Percentiles rank a stretch among this genome's conserved stretches.
Evolutionary conservation across 345 rosid genomes (phyloP).

Genomic region (Geranium brycei): DNA sequence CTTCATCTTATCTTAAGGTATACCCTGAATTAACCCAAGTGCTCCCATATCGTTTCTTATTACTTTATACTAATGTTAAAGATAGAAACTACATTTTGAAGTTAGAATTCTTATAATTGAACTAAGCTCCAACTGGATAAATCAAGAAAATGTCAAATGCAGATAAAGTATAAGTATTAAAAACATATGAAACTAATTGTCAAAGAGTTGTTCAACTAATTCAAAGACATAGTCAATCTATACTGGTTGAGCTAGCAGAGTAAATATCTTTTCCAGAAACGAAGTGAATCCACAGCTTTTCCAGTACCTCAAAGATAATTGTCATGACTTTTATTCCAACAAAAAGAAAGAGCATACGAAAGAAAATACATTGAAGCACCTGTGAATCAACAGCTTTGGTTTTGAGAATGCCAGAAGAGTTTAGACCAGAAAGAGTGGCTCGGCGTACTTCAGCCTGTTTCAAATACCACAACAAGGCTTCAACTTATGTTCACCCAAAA

Average conservation of each 20-base stretch:
- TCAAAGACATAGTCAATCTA: not conserved
- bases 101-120: not conserved
- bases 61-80: no score
- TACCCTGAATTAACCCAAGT: no score
- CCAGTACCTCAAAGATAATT: no score
- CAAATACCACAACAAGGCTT: slow-evolving; percentile 9
- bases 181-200: no score
- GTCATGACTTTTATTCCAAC: no score
- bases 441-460: slow-evolving; percentile 65
- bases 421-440: slow-evolving; percentile 53
- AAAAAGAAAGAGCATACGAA: not conserved
- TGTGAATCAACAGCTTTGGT: slow-evolving; percentile 31
- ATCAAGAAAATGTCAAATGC: no score
- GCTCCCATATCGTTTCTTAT: no score
- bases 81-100: no score
- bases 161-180: no score
- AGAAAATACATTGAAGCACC: slow-evolving; percentile 25
- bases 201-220: not conserved
- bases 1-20: no score
- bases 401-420: slow-evolving; percentile 32
- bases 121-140: not conserved
- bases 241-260: not conserved
- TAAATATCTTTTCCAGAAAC: no score
- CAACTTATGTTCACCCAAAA: not conserved
- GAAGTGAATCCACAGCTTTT: no score